Evolutionary conservation across 495 filamentous ascomycete species (phyloP).

Genomic region (Immersiella caudata): DNA sequence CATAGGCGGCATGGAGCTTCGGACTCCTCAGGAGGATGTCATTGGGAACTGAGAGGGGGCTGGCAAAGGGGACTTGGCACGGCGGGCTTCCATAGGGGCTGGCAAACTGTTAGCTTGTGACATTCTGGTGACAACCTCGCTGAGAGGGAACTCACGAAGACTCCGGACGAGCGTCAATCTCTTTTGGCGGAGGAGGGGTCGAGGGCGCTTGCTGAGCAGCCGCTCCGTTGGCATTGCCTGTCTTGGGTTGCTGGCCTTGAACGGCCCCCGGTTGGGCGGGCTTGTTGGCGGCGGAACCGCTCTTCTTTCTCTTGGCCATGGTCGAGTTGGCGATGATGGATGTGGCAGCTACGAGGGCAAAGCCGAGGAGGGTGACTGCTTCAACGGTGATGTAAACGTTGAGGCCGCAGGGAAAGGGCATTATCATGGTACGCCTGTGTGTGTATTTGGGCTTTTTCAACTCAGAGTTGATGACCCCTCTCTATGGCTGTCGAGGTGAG

Average conservation of each 20-base stretch:
- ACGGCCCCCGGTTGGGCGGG: not conserved
- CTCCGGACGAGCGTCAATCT: slow-evolving; percentile 36
- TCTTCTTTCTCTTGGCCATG: slow-evolving; percentile 39
- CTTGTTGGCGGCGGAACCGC: slow-evolving; percentile 26
- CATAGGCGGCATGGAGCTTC: slow-evolving; percentile 38
- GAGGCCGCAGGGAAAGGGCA: slow-evolving; percentile 31
- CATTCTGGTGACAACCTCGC: not conserved
- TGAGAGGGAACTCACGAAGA: slow-evolving; percentile 34
- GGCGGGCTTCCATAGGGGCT: slow-evolving; percentile 38
- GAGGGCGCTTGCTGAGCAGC: slow-evolving; percentile 11
- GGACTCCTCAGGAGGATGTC: slow-evolving; percentile 38
- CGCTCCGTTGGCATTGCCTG: slow-evolving; percentile 18
- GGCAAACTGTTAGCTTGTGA: slow-evolving; percentile 18
- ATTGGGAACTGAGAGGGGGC: slow-evolving; percentile 34
- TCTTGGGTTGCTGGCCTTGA: slow-evolving; percentile 17
- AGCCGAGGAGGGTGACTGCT: slow-evolving; percentile 35
- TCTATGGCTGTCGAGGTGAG: slow-evolving; percentile 8
- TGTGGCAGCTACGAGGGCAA: slow-evolving; percentile 29
- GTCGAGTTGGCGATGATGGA: slow-evolving; percentile 25
- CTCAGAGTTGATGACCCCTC: slow-evolving; percentile 8
- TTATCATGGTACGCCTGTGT: slow-evolving; percentile 11
- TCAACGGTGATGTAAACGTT: slow-evolving; percentile 33
- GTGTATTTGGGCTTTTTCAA: slow-evolving; percentile 9
- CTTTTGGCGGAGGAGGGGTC: slow-evolving; percentile 19
- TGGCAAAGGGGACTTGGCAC: slow-evolving; percentile 39